Percentiles rank a stretch among this genome's conserved stretches.
Evolutionary conservation across 371 early-diverging fungal species (phyloP).

Genomic region (Mortierella sp.): DNA sequence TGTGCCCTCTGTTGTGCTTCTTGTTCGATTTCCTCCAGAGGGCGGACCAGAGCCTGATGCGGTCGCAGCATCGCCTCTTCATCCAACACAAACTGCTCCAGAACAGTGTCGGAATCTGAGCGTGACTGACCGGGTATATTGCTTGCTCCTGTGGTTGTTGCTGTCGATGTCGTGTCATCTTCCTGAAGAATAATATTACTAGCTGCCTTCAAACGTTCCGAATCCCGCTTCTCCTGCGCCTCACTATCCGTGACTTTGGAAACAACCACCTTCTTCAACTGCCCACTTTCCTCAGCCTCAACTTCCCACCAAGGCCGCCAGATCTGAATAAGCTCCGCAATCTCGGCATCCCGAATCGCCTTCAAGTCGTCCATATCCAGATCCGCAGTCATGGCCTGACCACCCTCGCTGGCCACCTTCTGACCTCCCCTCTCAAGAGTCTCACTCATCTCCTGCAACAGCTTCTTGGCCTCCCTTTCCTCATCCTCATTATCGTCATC

Average conservation of each 20-base stretch:
- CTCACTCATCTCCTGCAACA: constrained; percentile 44
- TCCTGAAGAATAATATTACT: background rate
- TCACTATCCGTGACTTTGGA: constrained; percentile 19
- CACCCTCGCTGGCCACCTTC: background rate
- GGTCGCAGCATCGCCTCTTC: constrained; percentile 48
- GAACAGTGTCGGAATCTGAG: constrained; percentile 8
- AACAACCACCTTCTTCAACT: constrained; percentile 30
- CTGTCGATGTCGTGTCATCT: background rate
- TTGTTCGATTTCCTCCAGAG: constrained; percentile 14
- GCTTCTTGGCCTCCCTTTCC: constrained; percentile 28
- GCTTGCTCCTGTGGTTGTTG: background rate
- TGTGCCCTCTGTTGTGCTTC: constrained; percentile 12
- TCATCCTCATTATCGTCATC: constrained; percentile 30
- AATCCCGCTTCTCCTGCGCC: constrained; percentile 2
- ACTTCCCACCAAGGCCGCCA: constrained; percentile 58
- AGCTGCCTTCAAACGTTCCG: constrained; percentile 14
- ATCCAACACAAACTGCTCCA: constrained; percentile 34
- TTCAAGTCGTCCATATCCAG: constrained; percentile 43
- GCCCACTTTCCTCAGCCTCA: constrained; percentile 47
- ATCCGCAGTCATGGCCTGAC: constrained; percentile 34
- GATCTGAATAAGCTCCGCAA: constrained; percentile 40
- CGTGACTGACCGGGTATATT: constrained; percentile 6
- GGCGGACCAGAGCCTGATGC: constrained; percentile 31
- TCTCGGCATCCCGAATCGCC: constrained; percentile 52
- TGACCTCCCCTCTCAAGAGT: constrained; percentile 27